These are phyloP conservation scores for Microcyclosporella mali DNA, from an alignment of 2,329 filamentous ascomycete species.

Conservation along the genomic window DNA sequence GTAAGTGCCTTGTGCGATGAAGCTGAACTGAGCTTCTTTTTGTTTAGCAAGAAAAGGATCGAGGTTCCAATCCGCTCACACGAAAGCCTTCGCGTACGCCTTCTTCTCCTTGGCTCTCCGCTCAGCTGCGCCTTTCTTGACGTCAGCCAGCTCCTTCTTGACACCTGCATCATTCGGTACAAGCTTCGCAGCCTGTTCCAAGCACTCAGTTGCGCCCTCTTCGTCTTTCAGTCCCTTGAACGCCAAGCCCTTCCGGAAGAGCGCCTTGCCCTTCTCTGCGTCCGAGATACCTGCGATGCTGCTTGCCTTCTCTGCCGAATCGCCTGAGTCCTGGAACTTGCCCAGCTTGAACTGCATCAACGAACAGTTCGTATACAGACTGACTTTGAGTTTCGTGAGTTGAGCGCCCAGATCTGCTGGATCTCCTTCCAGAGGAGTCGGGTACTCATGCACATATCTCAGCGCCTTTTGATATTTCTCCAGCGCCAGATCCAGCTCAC, in stretches of 20 bases:
- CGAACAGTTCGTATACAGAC: conserved; percentile 81
- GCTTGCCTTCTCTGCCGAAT: conserved; percentile 67
- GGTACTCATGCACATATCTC: conserved; percentile 81
- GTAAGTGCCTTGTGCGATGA: too few relatives aligned
- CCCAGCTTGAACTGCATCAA: conserved; percentile 77
- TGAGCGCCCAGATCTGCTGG: conserved; percentile 59
- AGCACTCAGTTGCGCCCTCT: conserved; percentile 57
- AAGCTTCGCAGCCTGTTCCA: conserved; percentile 40
- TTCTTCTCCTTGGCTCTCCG: conserved; percentile 84
- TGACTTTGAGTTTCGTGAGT: conserved; percentile 70
- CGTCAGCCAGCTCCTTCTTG: conserved; percentile 64
- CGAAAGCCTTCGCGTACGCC: conserved; percentile 87
- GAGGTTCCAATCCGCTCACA: conserved; percentile 31
- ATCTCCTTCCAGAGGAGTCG: conserved; percentile 62
- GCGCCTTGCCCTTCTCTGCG: conserved; percentile 79
- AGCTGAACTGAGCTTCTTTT: too few relatives aligned
- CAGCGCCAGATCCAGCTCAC: conserved; percentile 63
- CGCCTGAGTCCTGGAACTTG: conserved; percentile 63
- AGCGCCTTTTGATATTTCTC: conserved; percentile 93
- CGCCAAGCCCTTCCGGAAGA: conserved; percentile 77
- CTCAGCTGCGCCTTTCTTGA: conserved; percentile 70
- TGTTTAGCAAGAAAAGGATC: too few relatives aligned
- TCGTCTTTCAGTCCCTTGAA: conserved; percentile 72
- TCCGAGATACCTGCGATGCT: conserved; percentile 59
- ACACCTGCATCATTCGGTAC: conserved; percentile 68